Evolutionary conservation across 2,329 filamentous ascomycete genomes (phyloP).

Genomic region (Beauveria sp.): DNA sequence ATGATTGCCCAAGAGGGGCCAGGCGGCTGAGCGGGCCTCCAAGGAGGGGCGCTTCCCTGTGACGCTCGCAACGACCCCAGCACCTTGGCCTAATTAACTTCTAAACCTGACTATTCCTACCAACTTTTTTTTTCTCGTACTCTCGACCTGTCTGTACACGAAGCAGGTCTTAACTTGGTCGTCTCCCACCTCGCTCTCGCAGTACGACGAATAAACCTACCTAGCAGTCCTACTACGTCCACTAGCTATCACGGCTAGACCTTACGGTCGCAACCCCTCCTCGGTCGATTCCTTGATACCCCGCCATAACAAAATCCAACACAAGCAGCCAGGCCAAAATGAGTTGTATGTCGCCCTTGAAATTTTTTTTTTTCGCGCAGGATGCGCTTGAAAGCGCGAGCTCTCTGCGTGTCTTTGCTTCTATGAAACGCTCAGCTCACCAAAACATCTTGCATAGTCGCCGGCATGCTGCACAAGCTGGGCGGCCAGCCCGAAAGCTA

Average conservation of each 20-base stretch:
- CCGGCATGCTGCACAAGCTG: conserved; percentile 89
- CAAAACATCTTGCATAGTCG: conserved; percentile 46
- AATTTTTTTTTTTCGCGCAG: background rate
- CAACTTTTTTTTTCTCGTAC: background rate
- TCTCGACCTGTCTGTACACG: background rate
- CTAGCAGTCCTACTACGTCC: background rate
- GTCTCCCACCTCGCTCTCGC: background rate
- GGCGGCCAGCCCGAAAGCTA: conserved; percentile 96
- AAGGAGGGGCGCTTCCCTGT: conserved; percentile 7
- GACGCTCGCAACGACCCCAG: background rate
- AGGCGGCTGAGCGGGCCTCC: conserved; percentile 3
- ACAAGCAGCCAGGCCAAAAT: background rate
- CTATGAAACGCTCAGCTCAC: background rate
- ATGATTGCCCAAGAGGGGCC: background rate
- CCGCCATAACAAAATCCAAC: background rate
- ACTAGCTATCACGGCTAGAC: background rate
- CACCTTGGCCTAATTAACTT: background rate
- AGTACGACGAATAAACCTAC: background rate
- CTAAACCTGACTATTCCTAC: background rate
- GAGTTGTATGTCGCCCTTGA: conserved; percentile 8
- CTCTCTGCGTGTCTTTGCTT: background rate
- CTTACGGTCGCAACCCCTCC: conserved; percentile 7
- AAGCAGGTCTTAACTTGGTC: background rate
- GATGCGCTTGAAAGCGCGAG: background rate
- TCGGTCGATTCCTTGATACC: conserved; percentile 3